Evolutionary conservation across 345 rosid genomes (phyloP), one percentile per base, ranked within the genome.

Genomic region (Pseudoturritis turrita): DNA sequence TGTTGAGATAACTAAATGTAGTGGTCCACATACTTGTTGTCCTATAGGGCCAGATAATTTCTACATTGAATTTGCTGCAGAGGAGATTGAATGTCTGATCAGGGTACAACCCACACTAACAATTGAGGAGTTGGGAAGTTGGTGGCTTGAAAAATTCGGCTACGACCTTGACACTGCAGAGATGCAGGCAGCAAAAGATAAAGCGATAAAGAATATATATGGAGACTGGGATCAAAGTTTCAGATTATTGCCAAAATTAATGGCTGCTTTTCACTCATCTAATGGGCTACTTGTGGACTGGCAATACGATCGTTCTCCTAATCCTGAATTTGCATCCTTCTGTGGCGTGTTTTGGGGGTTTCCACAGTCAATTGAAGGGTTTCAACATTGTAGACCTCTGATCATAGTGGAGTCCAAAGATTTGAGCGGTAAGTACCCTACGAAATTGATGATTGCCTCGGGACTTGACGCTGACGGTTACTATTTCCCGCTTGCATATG

Each of bases 241-340:
- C 6, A 23, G 21, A 61, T 7, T 23, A 4, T 40, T 61, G 3
- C 37, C 65, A 0, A 41, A 41, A 9, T 3, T 61, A 41, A 41
- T 61, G 51, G 21, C 51, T 41, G 51, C 51, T 1, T 41, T 61
- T 1, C 35, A 22, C 0, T 61, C 23, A 15, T 61, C 65, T 25
- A 41, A 61, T 5, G 65, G 25, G 3, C 6, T 41, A 3, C n/a
- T 61, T 0, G 65, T 61, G 10, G 51, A 61, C 3, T 60, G 65
- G 65, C 22, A 25, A 43, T 60, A 60, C 5, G 23, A 60, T 9
- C n/a, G 0, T 25, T 60, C 4, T 60, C 65, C 36, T 2, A 60
- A 60, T n/a, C 50, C 65, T 60, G 36, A 41, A 25, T 41, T 60
- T 25, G 65, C 65, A 23, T 60, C 65, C 6, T 60, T 60, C 5